Evolutionary conservation across 306 rosid genomes (phyloP).

Genomic region (Rubus parviflorus): DNA sequence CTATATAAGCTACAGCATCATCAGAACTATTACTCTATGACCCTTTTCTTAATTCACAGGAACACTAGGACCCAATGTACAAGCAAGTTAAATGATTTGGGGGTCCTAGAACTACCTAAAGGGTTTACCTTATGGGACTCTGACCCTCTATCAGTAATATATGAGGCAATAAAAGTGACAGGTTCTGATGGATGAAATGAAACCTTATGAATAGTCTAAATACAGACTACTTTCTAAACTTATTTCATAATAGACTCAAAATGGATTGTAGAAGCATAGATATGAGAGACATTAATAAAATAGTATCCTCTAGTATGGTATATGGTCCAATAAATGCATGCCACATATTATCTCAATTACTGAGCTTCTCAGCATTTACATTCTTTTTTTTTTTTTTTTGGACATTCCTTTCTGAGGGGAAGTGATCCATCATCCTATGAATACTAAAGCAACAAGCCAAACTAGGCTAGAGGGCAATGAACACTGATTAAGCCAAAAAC

Average conservation of each 20-base stretch:
- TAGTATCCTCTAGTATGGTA: too few species aligned
- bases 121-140: neutral
- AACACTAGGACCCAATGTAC: slow-evolving; percentile 16
- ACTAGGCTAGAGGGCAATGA: neutral
- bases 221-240: neutral
- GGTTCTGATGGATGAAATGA: neutral
- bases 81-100: slow-evolving; percentile 20
- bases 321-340: neutral
- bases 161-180: neutral
- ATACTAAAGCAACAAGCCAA: neutral
- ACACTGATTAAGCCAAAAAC: neutral
- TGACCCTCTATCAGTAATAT: neutral
- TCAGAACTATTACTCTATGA: neutral
- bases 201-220: neutral
- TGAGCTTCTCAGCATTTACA: neutral
- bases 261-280: neutral
- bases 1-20: neutral
- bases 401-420: neutral
- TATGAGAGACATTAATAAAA: neutral
- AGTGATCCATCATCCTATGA: slow-evolving; percentile 7
- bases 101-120: slow-evolving; percentile 2
- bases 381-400: neutral
- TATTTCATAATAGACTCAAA: neutral
- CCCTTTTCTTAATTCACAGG: neutral
- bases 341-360: neutral